These are phyloP conservation scores for Citeromyces hawaiiensis DNA, from an alignment of 1,139 yeast genomes.

Conservation along the genomic window DNA sequence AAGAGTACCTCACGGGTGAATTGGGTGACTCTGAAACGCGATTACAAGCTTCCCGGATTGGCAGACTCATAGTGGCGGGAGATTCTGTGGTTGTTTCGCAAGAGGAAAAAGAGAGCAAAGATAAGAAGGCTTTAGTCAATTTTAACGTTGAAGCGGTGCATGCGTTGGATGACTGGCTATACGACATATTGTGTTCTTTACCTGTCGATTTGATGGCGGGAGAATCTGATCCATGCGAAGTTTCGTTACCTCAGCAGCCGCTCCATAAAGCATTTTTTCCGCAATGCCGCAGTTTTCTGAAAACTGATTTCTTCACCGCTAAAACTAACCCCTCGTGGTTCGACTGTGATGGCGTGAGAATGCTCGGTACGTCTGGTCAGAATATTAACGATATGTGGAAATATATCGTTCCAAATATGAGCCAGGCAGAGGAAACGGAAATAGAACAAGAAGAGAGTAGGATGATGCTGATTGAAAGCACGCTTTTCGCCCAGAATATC, in stretches of 20 bases:
- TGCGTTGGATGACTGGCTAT: slow-evolving; percentile 42
- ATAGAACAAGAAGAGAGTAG: slow-evolving; percentile 18
- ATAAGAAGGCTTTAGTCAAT: slow-evolving; percentile 37
- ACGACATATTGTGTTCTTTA: slow-evolving; percentile 42
- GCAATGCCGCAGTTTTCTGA: slow-evolving; percentile 27
- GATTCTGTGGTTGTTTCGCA: slow-evolving; percentile 38
- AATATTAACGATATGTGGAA: slow-evolving; percentile 65
- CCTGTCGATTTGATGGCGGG: slow-evolving; percentile 84
- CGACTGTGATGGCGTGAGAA: slow-evolving; percentile 34
- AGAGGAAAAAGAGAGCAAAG: slow-evolving; percentile 27
- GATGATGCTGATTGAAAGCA: slow-evolving; percentile 48
- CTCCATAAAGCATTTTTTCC: slow-evolving; percentile 63
- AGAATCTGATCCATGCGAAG: slow-evolving; percentile 66
- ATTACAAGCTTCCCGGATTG: slow-evolving; percentile 21
- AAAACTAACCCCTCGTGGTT: slow-evolving; percentile 74
- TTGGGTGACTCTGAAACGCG: slow-evolving; percentile 26
- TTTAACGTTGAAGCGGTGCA: slow-evolving; percentile 28
- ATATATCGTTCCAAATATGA: slow-evolving; percentile 32
- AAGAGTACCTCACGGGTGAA: slow-evolving; percentile 64
- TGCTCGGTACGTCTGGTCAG: slow-evolving; percentile 77
- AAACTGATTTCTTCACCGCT: slow-evolving; percentile 25
- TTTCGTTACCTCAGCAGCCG: slow-evolving; percentile 82
- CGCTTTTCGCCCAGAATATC: slow-evolving; percentile 72
- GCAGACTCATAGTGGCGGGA: slow-evolving; percentile 62
- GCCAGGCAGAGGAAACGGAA: slow-evolving; percentile 7